Evolutionary conservation across 2,329 filamentous ascomycete genomes (phyloP).

Genomic region (Endothia cerciana): DNA sequence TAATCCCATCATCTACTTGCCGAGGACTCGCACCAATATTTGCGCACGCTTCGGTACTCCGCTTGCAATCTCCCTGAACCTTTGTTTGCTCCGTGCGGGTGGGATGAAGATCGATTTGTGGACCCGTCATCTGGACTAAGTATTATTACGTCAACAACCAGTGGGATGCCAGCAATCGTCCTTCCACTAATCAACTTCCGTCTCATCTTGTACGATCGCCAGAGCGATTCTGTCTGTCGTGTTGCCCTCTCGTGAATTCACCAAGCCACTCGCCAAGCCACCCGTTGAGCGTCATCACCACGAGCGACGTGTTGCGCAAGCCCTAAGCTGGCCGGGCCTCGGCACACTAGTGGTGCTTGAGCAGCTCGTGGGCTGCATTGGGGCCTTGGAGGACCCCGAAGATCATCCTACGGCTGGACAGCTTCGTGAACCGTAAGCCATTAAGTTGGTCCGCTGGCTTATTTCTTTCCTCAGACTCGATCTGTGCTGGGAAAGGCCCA

Average conservation of each 20-base stretch:
- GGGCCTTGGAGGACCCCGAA: background rate
- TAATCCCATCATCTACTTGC: too few relatives aligned
- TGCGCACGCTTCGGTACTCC: too few relatives aligned
- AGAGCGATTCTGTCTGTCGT: background rate
- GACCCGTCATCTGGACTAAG: too few relatives aligned
- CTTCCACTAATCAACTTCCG: background rate
- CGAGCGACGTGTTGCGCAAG: constrained; percentile 1
- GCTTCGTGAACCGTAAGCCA: background rate
- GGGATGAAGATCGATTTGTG: too few relatives aligned
- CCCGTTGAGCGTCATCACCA: background rate
- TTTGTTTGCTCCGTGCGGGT: too few relatives aligned
- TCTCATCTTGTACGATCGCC: too few relatives aligned
- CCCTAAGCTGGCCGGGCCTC: background rate
- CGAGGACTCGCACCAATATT: too few relatives aligned
- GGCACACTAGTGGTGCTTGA: constrained; percentile 4
- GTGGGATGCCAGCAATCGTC: too few relatives aligned
- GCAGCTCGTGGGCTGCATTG: background rate
- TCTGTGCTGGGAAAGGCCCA: too few relatives aligned
- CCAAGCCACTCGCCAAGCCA: background rate
- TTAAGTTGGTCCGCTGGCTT: background rate
- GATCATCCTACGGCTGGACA: background rate
- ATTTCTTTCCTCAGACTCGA: too few relatives aligned
- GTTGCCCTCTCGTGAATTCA: background rate
- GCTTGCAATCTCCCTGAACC: too few relatives aligned
- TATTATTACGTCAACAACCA: too few relatives aligned